These are phyloP conservation scores for Mrakia gelida DNA, from an alignment of 768 basidiomycete genomes.

Conservation along the genomic window DNA sequence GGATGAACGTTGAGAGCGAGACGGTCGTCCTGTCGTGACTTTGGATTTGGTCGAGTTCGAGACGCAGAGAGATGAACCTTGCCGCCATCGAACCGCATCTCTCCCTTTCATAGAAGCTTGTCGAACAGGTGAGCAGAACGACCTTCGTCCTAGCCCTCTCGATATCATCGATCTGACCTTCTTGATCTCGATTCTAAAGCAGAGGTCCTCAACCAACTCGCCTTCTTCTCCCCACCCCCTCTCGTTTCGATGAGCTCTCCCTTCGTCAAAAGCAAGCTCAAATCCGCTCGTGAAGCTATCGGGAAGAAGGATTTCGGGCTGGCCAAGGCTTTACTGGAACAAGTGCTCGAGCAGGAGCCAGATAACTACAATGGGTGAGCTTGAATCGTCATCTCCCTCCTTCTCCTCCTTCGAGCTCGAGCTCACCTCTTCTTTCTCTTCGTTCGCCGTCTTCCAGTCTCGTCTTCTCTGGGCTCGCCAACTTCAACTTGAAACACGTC, in stretches of 20 bases:
- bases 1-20: not conserved
- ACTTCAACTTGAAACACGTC: conserved; percentile 65
- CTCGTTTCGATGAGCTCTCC: conserved; percentile 21
- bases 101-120: not conserved
- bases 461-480: conserved; percentile 78
- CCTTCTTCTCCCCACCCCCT: not conserved
- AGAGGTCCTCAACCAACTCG: not conserved
- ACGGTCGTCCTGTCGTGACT: not conserved
- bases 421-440: conserved; percentile 7
- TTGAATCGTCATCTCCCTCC: not conserved
- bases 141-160: too few relatives aligned
- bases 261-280: conserved; percentile 67
- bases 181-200: too few relatives aligned
- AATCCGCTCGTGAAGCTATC: conserved; percentile 69
- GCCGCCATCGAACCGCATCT: not conserved
- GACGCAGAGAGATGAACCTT: not conserved
- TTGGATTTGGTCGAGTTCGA: not conserved
- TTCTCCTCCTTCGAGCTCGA: not conserved
- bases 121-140: too few relatives aligned
- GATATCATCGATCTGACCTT: too few relatives aligned
- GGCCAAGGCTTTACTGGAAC: conserved; percentile 63
- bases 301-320: conserved; percentile 66
- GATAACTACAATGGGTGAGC: conserved; percentile 84
- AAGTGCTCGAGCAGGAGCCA: conserved; percentile 57
- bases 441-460: conserved; percentile 51